Evolutionary conservation across 2,329 filamentous ascomycete species (phyloP).

Genomic region (Claviceps cyperi): DNA sequence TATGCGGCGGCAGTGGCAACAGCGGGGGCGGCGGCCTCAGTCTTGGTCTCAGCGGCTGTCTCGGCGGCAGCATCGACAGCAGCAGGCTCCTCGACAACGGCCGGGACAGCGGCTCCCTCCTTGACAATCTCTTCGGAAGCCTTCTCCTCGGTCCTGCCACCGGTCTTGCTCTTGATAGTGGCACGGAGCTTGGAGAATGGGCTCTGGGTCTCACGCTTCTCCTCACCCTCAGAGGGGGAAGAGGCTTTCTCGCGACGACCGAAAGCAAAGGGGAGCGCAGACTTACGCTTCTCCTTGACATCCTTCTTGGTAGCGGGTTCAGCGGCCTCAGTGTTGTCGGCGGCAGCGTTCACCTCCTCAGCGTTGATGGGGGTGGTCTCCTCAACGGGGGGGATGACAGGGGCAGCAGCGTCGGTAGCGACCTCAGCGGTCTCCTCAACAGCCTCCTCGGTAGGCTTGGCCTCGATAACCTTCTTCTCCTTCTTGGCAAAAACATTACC

Average conservation of each 20-base stretch:
- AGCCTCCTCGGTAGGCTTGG: conserved; percentile 25
- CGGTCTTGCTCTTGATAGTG: conserved; percentile 36
- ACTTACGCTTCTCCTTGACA: conserved; percentile 71
- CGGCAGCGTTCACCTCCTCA: conserved; percentile 38
- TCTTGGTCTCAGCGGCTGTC: conserved; percentile 26
- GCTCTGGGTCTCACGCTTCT: conserved; percentile 13
- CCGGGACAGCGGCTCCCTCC: conserved; percentile 16
- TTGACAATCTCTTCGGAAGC: conserved; percentile 20
- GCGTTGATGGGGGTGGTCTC: conserved; percentile 40
- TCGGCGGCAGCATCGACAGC: conserved; percentile 12
- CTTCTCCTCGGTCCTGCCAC: conserved; percentile 30
- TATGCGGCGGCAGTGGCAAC: conserved; percentile 39
- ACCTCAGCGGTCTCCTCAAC: conserved; percentile 30
- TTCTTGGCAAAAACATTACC: conserved; percentile 36
- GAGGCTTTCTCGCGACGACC: conserved; percentile 60
- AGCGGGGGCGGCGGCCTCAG: conserved; percentile 28
- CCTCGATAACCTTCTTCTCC: conserved; percentile 43
- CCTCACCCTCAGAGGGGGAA: conserved; percentile 44
- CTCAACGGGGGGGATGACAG: conserved; percentile 46
- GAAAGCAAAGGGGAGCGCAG: conserved; percentile 59
- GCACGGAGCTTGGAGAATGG: conserved; percentile 47
- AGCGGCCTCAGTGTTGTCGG: conserved; percentile 34
- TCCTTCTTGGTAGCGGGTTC: conserved; percentile 46
- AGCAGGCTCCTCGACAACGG: conserved; percentile 14
- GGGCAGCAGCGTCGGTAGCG: conserved; percentile 35